A percentile compares a stretch with the other conserved stretches of the same genome.
phyloP scores from a whole-genome alignment of 2,329 filamentous ascomycete species.

The Cladorrhinum sp. region DNA sequence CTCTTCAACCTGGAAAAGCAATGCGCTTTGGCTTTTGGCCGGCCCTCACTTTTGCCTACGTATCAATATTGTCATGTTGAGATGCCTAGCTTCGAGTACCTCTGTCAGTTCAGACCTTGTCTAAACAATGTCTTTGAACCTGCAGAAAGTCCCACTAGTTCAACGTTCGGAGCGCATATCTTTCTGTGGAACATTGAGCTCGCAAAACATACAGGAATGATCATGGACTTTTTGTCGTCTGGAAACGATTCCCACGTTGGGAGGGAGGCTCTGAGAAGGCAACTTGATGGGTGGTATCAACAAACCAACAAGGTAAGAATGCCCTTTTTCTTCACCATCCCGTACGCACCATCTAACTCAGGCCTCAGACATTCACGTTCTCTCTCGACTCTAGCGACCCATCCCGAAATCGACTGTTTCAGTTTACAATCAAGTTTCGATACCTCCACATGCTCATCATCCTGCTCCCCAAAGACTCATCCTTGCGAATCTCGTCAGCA shows the following conservation, averaged over 20 bases:
- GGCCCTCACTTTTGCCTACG: not conserved
- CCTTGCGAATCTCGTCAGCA: not conserved
- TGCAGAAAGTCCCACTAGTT: not conserved
- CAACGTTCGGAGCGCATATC: slow-evolving; percentile 8
- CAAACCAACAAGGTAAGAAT: slow-evolving; percentile 1
- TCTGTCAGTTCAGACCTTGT: not conserved
- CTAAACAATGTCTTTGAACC: not conserved
- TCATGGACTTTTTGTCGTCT: slow-evolving; percentile 1
- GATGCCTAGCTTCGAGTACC: slow-evolving; percentile 4
- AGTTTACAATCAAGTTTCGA: slow-evolving; percentile 4
- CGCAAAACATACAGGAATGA: slow-evolving; percentile 4
- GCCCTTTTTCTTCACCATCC: too few relatives aligned
- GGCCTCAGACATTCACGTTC: too few relatives aligned
- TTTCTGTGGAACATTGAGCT: slow-evolving; percentile 8
- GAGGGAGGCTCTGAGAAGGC: not conserved
- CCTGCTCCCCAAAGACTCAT: not conserved
- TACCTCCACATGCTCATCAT: slow-evolving; percentile 4
- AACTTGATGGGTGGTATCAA: slow-evolving; percentile 8
- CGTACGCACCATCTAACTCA: not conserved
- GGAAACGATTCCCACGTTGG: not conserved
- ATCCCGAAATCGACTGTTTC: not conserved
- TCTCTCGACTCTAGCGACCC: not conserved
- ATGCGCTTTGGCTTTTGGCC: slow-evolving; percentile 11
- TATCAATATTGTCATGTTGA: not conserved
- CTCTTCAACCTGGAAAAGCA: slow-evolving; percentile 13